Base-by-base conservation (phyloP, 1,139 yeast genomes). In the Pichia sp. region DNA sequence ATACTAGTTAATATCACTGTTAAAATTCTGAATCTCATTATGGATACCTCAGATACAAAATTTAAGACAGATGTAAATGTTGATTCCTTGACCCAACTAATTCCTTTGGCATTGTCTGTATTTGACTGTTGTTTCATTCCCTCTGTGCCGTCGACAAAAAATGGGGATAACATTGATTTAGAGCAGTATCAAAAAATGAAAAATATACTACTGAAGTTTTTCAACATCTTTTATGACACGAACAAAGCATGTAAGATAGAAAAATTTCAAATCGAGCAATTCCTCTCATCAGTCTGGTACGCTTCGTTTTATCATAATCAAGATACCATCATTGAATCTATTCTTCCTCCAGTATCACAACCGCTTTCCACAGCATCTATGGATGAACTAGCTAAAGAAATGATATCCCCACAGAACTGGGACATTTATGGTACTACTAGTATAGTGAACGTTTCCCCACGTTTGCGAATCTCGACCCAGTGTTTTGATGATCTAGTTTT, bases 281-380 rank as follows among this genome's bases (percentile, higher is more conserved):
- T 83, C 49, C 67, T 85, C 4, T 66, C 74, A 2, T 64, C 72
- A 1, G 59, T 80, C 2, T 80, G 82, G 76, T 63, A 68, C 1
- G 69, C 76, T 17, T 83, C 89, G 2, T 79, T 77, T 57, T 66
- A 82, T 16, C 83, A 81, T 64, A 73, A 75, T 41, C 68, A 75
- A 33, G 81, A 77, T 58, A 80, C 76, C 30, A 63, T 75, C 12
- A 49, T 55, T 58, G 6, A 62, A 67, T 36, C 63, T 61, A 8
- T 64, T 68, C 1, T 71, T 74, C 17, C 55, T 55, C 2, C 30
- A 2, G 14, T 14, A 4, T 70, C 69, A 14, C 66, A 10, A 64
- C 29, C 41, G 73, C 2, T 50, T 58, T 16, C 40, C 4, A 30
- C 33, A n/a, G n/a, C 16, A 4, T 14, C 49, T 2, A 48, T 55